Base-by-base conservation (phyloP, 306 rosid species). In the Citrullus amarus region DNA sequence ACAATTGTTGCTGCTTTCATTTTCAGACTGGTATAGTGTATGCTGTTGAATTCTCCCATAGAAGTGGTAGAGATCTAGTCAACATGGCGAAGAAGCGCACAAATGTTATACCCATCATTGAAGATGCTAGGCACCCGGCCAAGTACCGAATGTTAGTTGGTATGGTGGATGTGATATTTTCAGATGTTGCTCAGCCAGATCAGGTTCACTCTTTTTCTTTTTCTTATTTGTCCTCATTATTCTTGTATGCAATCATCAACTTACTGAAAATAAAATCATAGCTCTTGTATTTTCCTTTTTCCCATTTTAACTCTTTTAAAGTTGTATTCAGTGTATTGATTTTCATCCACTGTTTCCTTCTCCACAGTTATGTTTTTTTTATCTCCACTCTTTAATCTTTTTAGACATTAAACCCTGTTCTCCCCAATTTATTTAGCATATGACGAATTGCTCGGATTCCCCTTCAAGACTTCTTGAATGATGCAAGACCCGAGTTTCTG, bases 101-200 rank as follows among this genome's bases (percentile, higher is more conserved):
- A 0, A 92, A 96, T 90, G 78, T 96, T 20, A 92, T 92, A 3
- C 99, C 98, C 34, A 92, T 96, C 53, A 90, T 96, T 78, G 99
- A 92, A 81, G 99, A 96, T 88, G 99, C 99, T 9, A 96, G 99
- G 41, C 96, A 96, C 86, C 99, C 97, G 12, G 86, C 93, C 2
- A 96, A 91, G 71, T 96, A 96, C 85, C 85, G 97, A 66, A 91
- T 91, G 97, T 82, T 96, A 76, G 93, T 96, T 63, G 97, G 97
- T 63, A 96, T 96, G 97, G 99, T 96, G n/a, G 99, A 96, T 88
- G 97, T 96, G 11, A 86, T 96, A 67, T 96, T 96, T 88, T 92
- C 99, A 50, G 99, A 96, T 86, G 99, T 95, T 83, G 99, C 99
- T 8, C 97, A 95, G 82, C 99, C 97, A 6, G 99, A 95, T 86